phyloP scores from a whole-genome alignment of 2,329 filamentous ascomycete species.

The Periconia sp. region DNA sequence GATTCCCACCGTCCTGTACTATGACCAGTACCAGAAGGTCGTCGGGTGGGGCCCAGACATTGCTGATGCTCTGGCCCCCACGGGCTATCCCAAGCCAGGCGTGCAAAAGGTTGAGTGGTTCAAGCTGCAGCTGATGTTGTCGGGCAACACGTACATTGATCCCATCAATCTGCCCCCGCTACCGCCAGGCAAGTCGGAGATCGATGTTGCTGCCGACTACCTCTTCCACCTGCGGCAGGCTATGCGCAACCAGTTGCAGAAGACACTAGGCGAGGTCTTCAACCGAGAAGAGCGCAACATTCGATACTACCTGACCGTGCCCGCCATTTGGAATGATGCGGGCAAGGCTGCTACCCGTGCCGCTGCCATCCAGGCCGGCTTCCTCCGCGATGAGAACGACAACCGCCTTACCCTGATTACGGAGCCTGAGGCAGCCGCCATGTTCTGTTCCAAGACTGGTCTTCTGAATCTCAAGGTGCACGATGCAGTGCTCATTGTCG shows the following conservation, averaged over 20 bases:
- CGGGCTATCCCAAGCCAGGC: constrained; percentile 95
- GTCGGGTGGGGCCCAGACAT: constrained; percentile 99
- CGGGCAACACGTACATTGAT: constrained; percentile 98
- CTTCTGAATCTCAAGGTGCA: constrained; percentile 96
- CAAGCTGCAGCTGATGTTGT: constrained; percentile 98
- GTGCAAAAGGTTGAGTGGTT: constrained; percentile 99
- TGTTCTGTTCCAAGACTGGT: constrained; percentile 97
- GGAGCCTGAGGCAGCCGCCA: constrained; percentile 93
- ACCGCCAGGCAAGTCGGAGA: constrained; percentile 96
- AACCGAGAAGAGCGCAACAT: constrained; percentile 98
- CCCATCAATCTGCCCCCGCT: constrained; percentile 98
- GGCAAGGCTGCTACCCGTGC: constrained; percentile 96
- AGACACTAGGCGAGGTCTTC: constrained; percentile 96
- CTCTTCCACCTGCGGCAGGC: constrained; percentile 97
- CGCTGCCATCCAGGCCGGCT: constrained; percentile 95
- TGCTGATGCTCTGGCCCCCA: constrained; percentile 92
- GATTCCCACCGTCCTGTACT: constrained; percentile 99
- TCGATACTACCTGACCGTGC: constrained; percentile 96
- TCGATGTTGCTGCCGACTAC: constrained; percentile 99
- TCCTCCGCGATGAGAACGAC: constrained; percentile 96
- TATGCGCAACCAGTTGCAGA: constrained; percentile 93
- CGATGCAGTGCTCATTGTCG: constrained; percentile 96
- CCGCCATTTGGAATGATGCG: constrained; percentile 98
- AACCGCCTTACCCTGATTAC: constrained; percentile 93
- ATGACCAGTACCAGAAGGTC: constrained; percentile 98